Percentiles rank a stretch among this genome's conserved stretches.
These are phyloP conservation scores for Rhypophila decipiens DNA, from an alignment of 495 filamentous ascomycete species.

Conservation along the genomic window DNA sequence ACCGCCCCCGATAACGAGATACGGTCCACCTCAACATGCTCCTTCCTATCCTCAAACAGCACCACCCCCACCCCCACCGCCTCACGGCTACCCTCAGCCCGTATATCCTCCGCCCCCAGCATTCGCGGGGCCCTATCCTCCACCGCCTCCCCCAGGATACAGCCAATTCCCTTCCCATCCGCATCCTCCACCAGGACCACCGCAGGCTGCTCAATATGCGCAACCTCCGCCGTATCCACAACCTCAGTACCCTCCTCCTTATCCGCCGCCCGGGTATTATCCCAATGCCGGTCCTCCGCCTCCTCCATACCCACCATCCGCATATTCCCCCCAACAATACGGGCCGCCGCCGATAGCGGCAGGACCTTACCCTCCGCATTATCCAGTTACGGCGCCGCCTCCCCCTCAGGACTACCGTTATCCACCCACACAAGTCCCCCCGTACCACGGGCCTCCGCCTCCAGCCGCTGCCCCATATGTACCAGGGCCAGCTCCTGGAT, in stretches of 20 bases:
- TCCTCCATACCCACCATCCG: slow-evolving; percentile 9
- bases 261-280: slow-evolving; percentile 22
- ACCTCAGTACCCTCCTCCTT: slow-evolving; percentile 1
- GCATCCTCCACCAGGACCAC: no score
- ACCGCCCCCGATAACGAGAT: slow-evolving; percentile 15
- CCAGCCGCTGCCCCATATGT: not conserved
- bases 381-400: slow-evolving; percentile 13
- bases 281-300: slow-evolving; percentile 15
- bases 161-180: slow-evolving; percentile 1
- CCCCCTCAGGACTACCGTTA: slow-evolving; percentile 22
- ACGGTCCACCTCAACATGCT: slow-evolving; percentile 21
- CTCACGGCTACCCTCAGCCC: slow-evolving; percentile 13
- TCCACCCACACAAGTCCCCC: slow-evolving; percentile 11
- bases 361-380: slow-evolving; percentile 21
- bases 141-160: slow-evolving; percentile 16
- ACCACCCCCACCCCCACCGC: slow-evolving; percentile 20
- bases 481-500: slow-evolving; percentile 17
- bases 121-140: slow-evolving; percentile 11
- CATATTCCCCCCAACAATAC: slow-evolving; percentile 21
- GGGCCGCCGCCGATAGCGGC: slow-evolving; percentile 18
- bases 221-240: slow-evolving; percentile 4
- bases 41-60: slow-evolving; percentile 25
- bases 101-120: slow-evolving; percentile 8
- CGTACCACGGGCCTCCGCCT: slow-evolving; percentile 13
- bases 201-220: slow-evolving; percentile 3